Percentiles rank a stretch among this genome's conserved stretches.
phyloP scores from a whole-genome alignment of 2,329 filamentous ascomycete genomes.

The Cryphonectria naterciae region DNA sequence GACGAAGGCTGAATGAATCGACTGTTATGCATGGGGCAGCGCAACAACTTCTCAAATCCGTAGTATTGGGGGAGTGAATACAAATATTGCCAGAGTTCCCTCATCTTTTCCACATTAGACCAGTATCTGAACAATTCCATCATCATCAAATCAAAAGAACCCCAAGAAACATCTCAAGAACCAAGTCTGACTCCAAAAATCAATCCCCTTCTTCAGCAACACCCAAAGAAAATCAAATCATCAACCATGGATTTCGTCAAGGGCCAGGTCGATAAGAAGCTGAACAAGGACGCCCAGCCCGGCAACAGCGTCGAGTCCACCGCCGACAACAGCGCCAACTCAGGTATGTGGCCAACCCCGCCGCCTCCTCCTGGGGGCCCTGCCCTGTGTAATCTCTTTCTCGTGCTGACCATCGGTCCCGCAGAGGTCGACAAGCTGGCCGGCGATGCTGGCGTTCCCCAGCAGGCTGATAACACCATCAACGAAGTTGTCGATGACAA shows the following conservation, averaged over 20 bases:
- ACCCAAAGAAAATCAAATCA: not conserved
- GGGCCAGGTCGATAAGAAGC: conserved; percentile 25
- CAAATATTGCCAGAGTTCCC: not conserved
- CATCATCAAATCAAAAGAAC: not conserved
- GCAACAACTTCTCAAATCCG: not conserved
- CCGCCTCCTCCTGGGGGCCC: too few species aligned
- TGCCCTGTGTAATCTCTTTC: too few species aligned
- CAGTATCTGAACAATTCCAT: not conserved
- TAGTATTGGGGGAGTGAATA: not conserved
- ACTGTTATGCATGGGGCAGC: not conserved
- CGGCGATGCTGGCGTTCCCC: conserved; percentile 29
- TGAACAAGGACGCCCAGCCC: conserved; percentile 31
- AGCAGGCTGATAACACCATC: conserved; percentile 24
- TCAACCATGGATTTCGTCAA: conserved; percentile 24
- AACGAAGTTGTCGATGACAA: conserved; percentile 29
- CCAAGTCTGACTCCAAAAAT: not conserved
- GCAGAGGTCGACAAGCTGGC: conserved; percentile 30
- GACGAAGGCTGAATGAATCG: not conserved
- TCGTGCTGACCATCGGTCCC: not conserved
- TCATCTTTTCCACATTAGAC: not conserved
- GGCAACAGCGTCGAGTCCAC: conserved; percentile 30
- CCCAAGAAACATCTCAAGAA: not conserved
- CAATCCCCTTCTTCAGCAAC: not conserved
- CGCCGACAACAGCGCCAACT: conserved; percentile 29
- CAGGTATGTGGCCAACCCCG: conserved; percentile 20